phyloP scores from a whole-genome alignment of 805 yeast species.

The Saccharomyces paradoxus region DNA sequence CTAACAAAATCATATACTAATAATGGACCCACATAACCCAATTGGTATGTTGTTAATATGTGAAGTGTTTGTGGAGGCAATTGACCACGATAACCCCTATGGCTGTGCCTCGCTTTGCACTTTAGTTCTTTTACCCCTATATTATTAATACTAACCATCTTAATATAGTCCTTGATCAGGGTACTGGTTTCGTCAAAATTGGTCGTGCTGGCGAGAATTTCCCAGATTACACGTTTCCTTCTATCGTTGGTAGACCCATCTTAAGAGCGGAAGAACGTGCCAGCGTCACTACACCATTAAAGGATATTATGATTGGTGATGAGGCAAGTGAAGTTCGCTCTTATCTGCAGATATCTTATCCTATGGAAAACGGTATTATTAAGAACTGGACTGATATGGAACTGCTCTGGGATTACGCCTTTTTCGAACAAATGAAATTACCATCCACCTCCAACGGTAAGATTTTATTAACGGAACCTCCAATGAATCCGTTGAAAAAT shows the following conservation, averaged over 20 bases:
- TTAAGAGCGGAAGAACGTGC: slow-evolving; percentile 92
- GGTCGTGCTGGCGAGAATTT: slow-evolving; percentile 96
- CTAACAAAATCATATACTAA: not conserved
- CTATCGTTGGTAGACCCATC: slow-evolving; percentile 95
- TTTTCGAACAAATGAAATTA: slow-evolving; percentile 79
- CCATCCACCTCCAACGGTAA: slow-evolving; percentile 70
- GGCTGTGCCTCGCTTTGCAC: not conserved
- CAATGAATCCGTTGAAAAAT: slow-evolving; percentile 90
- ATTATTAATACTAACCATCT: not conserved
- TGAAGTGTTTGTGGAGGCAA: not conserved
- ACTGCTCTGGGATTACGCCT: slow-evolving; percentile 95
- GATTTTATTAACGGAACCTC: slow-evolving; percentile 90
- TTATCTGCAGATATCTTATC: slow-evolving; percentile 85
- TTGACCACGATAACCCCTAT: not conserved
- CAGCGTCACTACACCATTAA: slow-evolving; percentile 52
- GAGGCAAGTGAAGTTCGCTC: slow-evolving; percentile 91
- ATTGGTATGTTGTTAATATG: slow-evolving; percentile 23
- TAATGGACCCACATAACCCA: slow-evolving; percentile 30
- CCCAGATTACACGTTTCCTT: slow-evolving; percentile 95
- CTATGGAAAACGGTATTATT: slow-evolving; percentile 98
- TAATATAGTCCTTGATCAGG: slow-evolving; percentile 79
- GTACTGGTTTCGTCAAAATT: slow-evolving; percentile 95
- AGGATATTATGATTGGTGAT: slow-evolving; percentile 95
- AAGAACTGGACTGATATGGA: slow-evolving; percentile 99
- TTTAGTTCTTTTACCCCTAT: slow-evolving; percentile 2